Conservation (phyloP, 768 basidiomycete genomes). For the Phylloporus scabripes region DNA sequence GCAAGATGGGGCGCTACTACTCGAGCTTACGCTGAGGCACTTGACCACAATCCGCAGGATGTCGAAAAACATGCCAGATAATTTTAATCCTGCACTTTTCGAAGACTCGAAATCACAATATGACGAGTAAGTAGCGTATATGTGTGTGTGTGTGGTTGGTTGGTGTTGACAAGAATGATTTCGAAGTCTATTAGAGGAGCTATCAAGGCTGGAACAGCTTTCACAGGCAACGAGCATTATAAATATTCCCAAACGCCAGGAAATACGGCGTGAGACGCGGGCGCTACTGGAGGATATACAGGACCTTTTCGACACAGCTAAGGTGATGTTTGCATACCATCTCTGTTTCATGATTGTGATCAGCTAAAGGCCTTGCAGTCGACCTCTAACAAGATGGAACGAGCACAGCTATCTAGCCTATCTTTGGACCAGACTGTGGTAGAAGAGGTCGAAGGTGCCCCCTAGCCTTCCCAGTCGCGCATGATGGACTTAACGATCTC, state of each 20-base stretch:
- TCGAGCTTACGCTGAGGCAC: neutral
- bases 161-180: neutral
- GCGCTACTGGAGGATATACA: neutral
- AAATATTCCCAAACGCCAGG: neutral
- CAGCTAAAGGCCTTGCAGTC: neutral
- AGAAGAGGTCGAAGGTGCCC: neutral
- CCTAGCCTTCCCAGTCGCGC: neutral
- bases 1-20: neutral
- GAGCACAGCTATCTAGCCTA: neutral
- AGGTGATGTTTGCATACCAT: neutral
- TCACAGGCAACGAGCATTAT: neutral
- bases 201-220: neutral
- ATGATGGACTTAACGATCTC: neutral
- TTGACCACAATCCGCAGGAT: neutral
- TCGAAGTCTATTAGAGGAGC: neutral
- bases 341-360: neutral
- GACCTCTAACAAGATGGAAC: neutral
- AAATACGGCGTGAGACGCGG: neutral
- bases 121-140: neutral
- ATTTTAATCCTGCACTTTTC: neutral
- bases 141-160: neutral
- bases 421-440: too few relatives aligned
- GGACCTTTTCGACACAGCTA: neutral
- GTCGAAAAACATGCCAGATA: neutral
- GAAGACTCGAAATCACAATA: neutral